These are phyloP conservation scores for Cymodocea nodosa DNA, from an alignment of 116 monocot genomes.

Conservation along the genomic window DNA sequence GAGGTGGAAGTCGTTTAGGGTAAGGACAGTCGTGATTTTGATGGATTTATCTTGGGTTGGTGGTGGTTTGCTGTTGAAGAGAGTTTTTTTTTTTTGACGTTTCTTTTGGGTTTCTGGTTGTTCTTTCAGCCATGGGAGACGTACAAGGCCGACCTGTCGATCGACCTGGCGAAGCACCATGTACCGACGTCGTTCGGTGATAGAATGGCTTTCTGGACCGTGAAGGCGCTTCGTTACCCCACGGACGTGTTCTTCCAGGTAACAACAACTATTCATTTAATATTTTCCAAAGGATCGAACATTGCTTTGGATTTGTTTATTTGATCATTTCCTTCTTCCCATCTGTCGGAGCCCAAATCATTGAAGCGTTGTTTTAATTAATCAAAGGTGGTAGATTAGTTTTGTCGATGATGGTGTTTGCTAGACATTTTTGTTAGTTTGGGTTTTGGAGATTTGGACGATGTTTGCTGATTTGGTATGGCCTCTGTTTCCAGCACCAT, in stretches of 20 bases:
- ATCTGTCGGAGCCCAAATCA: too few species aligned
- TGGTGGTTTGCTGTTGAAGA: not conserved
- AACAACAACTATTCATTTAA: not conserved
- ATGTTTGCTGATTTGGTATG: not conserved
- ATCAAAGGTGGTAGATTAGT: too few species aligned
- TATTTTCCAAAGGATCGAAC: not conserved
- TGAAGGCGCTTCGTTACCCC: conserved; percentile 36
- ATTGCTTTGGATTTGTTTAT: too few species aligned
- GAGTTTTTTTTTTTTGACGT: not conserved
- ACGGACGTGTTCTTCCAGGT: conserved; percentile 64
- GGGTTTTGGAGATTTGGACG: not conserved
- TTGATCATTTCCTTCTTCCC: too few species aligned
- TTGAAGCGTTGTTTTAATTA: too few species aligned
- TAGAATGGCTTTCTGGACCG: conserved; percentile 40
- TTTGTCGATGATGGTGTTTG: too few species aligned
- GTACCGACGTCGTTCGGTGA: conserved; percentile 25
- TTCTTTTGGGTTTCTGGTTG: not conserved
- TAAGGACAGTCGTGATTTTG: not conserved
- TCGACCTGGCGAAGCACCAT: conserved; percentile 55
- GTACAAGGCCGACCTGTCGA: conserved; percentile 36
- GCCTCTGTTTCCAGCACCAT: not conserved
- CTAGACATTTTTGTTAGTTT: too few species aligned
- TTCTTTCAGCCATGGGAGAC: conserved; percentile 40
- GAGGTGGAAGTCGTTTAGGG: conserved; percentile 47
- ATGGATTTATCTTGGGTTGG: not conserved